Evolutionary conservation across 140 eudicot species (phyloP).

Genomic region (Ambrosia hybrid): DNA sequence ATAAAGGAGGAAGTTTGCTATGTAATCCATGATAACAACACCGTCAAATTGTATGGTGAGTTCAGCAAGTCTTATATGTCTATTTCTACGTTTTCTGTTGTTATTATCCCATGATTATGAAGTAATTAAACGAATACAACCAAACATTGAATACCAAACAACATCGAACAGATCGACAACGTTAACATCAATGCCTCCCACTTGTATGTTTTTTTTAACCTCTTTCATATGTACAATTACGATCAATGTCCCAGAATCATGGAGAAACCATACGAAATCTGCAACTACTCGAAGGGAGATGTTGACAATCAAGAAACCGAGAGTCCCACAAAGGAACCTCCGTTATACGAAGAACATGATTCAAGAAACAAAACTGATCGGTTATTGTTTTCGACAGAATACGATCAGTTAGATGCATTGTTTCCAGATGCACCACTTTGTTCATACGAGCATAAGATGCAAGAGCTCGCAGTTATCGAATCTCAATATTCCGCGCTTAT

Average conservation of each 20-base stretch:
- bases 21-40: no score
- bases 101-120: no score
- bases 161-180: no score
- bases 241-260: background rate
- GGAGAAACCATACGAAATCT: conserved; percentile 6
- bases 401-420: conserved; percentile 1
- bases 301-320: background rate
- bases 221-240: background rate
- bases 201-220: background rate
- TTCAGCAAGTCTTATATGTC: no score
- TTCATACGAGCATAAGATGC: conserved; percentile 24
- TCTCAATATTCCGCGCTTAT: conserved; percentile 34
- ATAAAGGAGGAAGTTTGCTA: no score
- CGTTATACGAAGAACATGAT: conserved; percentile 18
- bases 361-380: background rate
- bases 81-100: no score
- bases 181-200: conserved; percentile 7
- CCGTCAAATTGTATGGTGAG: no score
- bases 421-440: background rate
- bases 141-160: no score
- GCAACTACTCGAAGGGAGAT: conserved; percentile 12
- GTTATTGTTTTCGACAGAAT: background rate
- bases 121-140: no score
- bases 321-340: conserved; percentile 15
- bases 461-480: conserved; percentile 31